These are phyloP conservation scores for Penicillium cinerascens DNA, from an alignment of 495 filamentous ascomycete genomes.

Conservation along the genomic window DNA sequence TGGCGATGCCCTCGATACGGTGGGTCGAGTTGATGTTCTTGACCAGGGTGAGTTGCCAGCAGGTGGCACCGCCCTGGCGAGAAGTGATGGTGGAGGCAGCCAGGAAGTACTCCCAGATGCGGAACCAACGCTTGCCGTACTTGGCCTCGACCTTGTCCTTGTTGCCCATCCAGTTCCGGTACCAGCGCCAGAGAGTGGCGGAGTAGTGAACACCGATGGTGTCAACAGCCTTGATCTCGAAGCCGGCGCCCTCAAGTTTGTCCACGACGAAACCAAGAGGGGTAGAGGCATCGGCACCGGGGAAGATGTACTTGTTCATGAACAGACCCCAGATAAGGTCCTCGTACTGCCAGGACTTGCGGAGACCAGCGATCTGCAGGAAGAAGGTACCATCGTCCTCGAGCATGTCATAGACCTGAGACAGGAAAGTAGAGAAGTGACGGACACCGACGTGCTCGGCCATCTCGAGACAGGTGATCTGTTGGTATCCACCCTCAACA, in stretches of 20 bases:
- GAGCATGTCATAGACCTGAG: constrained; percentile 66
- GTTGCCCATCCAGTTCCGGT: constrained; percentile 98
- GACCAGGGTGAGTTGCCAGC: constrained; percentile 91
- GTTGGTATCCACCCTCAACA: constrained; percentile 59
- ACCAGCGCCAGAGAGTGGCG: constrained; percentile 97
- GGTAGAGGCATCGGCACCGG: constrained; percentile 64
- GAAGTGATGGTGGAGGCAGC: constrained; percentile 90
- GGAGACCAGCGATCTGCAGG: constrained; percentile 66
- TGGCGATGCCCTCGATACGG: constrained; percentile 79
- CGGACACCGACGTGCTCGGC: constrained; percentile 72
- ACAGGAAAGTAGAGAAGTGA: constrained; percentile 57
- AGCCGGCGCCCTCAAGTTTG: constrained; percentile 62
- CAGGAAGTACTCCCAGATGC: constrained; percentile 99
- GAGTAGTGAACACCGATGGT: constrained; percentile 97
- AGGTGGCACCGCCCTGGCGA: constrained; percentile 87
- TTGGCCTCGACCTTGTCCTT: constrained; percentile 90
- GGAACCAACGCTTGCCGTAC: constrained; percentile 94
- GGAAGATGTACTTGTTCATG: constrained; percentile 78
- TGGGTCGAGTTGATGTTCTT: constrained; percentile 99
- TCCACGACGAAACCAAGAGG: constrained; percentile 64
- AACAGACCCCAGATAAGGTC: constrained; percentile 72
- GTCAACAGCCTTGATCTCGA: constrained; percentile 62
- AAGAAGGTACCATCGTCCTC: constrained; percentile 71
- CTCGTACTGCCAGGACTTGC: constrained; percentile 71
- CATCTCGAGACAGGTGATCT: constrained; percentile 75